phyloP scores from a whole-genome alignment of 2,329 filamentous ascomycete species.

The Harringtonia aguacate region DNA sequence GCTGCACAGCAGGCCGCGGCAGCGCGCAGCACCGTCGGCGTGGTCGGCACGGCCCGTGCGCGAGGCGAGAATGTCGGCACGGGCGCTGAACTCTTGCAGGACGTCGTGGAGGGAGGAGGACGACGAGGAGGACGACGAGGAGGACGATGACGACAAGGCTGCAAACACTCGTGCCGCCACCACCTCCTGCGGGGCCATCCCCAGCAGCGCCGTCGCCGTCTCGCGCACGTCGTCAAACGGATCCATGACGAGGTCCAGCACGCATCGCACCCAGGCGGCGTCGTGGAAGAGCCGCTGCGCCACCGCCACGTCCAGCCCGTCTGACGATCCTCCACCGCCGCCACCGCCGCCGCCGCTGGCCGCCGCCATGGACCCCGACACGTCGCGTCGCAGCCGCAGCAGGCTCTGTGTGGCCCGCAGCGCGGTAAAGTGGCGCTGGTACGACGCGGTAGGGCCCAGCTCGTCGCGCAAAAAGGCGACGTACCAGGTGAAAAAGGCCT shows the following conservation, averaged over 20 bases:
- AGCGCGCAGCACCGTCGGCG: slow-evolving; percentile 78
- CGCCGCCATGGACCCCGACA: no score
- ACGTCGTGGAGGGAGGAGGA: slow-evolving; percentile 14
- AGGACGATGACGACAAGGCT: no score
- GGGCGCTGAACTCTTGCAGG: slow-evolving; percentile 35
- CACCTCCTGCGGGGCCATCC: slow-evolving; percentile 26
- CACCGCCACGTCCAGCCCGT: slow-evolving; percentile 15
- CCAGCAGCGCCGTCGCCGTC: slow-evolving; percentile 39
- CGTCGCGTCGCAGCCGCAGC: slow-evolving; percentile 58
- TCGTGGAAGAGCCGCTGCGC: slow-evolving; percentile 24
- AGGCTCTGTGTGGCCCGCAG: slow-evolving; percentile 60
- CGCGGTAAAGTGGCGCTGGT: slow-evolving; percentile 78
- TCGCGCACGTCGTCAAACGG: slow-evolving; percentile 87
- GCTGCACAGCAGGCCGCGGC: slow-evolving; percentile 58
- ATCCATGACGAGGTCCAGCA: slow-evolving; percentile 75
- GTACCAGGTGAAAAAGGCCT: slow-evolving; percentile 65
- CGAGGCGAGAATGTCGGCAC: slow-evolving; percentile 48
- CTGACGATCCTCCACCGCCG: slow-evolving; percentile 15
- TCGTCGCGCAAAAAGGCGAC: slow-evolving; percentile 61
- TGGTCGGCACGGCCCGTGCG: slow-evolving; percentile 79
- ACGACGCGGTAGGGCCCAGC: slow-evolving; percentile 71
- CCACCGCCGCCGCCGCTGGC: no score
- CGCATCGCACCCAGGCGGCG: slow-evolving; percentile 43
- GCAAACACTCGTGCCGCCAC: not conserved
- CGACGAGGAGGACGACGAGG: no score